Percentiles rank a stretch among this genome's conserved stretches.
Evolutionary conservation across 2,329 filamentous ascomycete genomes (phyloP).

Genomic region (Blastomyces gilchristii): DNA sequence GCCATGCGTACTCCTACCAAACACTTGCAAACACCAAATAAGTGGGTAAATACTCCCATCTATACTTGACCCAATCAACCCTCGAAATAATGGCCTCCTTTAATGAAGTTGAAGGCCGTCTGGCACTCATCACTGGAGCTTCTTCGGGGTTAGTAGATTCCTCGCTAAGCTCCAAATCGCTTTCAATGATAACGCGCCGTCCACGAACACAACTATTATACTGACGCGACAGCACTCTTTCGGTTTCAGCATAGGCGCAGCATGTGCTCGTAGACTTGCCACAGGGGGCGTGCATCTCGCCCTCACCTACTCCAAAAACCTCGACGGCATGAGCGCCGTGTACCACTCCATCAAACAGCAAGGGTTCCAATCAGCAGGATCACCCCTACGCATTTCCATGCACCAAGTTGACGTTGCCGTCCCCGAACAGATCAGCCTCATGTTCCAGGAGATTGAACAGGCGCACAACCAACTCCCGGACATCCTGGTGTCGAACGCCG

Average conservation of each 20-base stretch:
- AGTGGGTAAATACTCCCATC: not conserved
- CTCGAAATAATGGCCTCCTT: conserved; percentile 22
- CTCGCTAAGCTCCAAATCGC: not conserved
- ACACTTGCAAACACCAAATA: not conserved
- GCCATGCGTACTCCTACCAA: not conserved
- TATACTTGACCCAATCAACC: not conserved
- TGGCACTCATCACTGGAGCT: conserved; percentile 52
- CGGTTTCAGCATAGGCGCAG: conserved; percentile 46
- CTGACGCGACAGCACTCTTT: not conserved
- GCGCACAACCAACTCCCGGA: conserved; percentile 48
- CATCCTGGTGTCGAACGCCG: conserved; percentile 58
- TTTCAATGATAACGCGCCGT: not conserved
- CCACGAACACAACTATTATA: not conserved
- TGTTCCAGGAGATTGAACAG: conserved; percentile 46
- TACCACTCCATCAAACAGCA: conserved; percentile 32
- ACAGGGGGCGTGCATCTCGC: conserved; percentile 45
- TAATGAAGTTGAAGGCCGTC: conserved; percentile 43
- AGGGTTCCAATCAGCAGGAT: not conserved
- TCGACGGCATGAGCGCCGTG: conserved; percentile 38
- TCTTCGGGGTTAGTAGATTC: conserved; percentile 45
- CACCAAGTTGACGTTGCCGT: conserved; percentile 51
- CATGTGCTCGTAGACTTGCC: conserved; percentile 48
- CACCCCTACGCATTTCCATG: conserved; percentile 39
- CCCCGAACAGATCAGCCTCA: conserved; percentile 42
- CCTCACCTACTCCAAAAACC: conserved; percentile 50